Conservation (phyloP, 345 rosid genomes). For the Bretschneidera sinensis region DNA sequence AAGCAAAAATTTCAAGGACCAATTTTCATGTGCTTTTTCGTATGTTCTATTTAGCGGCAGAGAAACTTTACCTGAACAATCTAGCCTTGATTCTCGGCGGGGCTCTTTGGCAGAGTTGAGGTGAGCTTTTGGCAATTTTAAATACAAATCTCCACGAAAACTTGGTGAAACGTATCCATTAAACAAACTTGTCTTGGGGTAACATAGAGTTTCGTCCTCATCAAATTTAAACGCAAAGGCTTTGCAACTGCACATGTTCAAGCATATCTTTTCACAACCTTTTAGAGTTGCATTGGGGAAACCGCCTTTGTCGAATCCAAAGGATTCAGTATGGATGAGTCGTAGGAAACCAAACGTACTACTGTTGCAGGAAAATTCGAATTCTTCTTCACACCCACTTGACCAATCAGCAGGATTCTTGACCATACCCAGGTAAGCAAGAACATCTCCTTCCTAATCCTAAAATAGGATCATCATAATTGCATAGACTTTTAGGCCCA, state of each 20-base stretch:
- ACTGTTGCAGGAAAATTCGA: background rate
- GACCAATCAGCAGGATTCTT: conserved; percentile 8
- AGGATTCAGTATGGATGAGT: conserved; percentile 24
- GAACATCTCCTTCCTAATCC: conserved; percentile 17
- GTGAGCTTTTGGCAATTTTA: background rate
- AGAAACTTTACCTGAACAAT: background rate
- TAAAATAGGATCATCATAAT: conserved; percentile 1
- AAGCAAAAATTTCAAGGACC: background rate
- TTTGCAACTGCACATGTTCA: conserved; percentile 19
- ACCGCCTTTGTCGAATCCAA: conserved; percentile 16
- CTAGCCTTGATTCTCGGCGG: background rate
- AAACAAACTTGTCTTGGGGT: conserved; percentile 6
- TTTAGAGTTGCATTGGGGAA: background rate
- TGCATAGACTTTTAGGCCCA: conserved; percentile 31
- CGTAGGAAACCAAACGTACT: background rate
- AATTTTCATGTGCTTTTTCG: background rate
- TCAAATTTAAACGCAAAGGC: conserved; percentile 19
- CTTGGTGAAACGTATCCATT: background rate
- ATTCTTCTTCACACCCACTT: conserved; percentile 18
- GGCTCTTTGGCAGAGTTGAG: background rate
- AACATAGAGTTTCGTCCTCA: conserved; percentile 11
- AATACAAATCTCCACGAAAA: background rate
- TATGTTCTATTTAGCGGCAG: conserved; percentile 19
- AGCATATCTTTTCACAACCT: conserved; percentile 20
- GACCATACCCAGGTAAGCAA: conserved; percentile 17